phyloP scores from a whole-genome alignment of 2,329 filamentous ascomycete genomes.

The Sporothrix pallida region DNA sequence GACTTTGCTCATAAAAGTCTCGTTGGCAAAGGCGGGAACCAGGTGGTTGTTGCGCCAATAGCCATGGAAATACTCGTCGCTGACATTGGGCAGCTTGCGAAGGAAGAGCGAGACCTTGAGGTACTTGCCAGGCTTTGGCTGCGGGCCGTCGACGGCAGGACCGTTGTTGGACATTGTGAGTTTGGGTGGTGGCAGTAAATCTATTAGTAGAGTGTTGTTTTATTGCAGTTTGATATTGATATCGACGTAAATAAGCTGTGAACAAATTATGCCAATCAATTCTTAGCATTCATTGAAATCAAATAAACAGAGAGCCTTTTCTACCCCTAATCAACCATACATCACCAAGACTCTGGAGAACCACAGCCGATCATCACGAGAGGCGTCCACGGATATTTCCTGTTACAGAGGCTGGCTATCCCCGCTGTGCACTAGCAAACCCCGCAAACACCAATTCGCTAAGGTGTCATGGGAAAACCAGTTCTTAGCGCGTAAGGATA shows the following conservation, averaged over 20 bases:
- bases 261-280: too few species aligned
- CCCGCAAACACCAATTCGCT: constrained; percentile 5
- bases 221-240: too few species aligned
- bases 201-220: too few species aligned
- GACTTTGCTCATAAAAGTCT: constrained; percentile 39
- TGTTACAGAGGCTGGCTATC: not conserved
- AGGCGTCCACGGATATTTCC: not conserved
- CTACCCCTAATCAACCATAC: not conserved
- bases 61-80: constrained; percentile 43
- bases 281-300: too few species aligned
- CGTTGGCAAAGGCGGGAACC: constrained; percentile 39
- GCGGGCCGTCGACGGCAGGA: constrained; percentile 28
- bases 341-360: not conserved
- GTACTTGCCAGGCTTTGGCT: constrained; percentile 35
- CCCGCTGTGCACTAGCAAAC: not conserved
- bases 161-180: not conserved
- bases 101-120: constrained; percentile 41
- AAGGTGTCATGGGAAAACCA: not conserved
- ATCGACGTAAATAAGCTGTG: too few species aligned
- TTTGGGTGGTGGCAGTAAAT: not conserved
- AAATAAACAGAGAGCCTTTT: not conserved
- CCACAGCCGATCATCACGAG: not conserved
- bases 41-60: constrained; percentile 43
- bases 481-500: constrained; percentile 24
- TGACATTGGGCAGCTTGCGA: constrained; percentile 41